These are phyloP conservation scores for Ceratocystis cubensis DNA, from an alignment of 2,329 filamentous ascomycete genomes.

Conservation along the genomic window DNA sequence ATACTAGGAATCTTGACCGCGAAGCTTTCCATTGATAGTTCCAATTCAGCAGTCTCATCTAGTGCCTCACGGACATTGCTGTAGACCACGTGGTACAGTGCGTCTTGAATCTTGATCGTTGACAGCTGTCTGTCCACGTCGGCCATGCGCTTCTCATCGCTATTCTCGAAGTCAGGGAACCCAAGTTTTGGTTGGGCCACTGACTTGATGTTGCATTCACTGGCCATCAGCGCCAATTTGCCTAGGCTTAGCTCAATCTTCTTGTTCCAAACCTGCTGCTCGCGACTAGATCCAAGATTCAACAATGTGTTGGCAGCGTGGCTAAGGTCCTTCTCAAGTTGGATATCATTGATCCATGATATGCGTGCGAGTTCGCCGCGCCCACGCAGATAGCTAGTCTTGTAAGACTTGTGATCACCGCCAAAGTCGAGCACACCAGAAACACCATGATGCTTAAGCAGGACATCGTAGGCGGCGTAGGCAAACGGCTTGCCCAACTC, in stretches of 20 bases:
- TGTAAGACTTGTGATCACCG: constrained; percentile 52
- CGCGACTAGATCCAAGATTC: constrained; percentile 54
- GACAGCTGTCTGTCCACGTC: constrained; percentile 52
- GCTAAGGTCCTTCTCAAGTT: constrained; percentile 60
- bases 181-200: constrained; percentile 25
- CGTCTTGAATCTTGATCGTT: constrained; percentile 67
- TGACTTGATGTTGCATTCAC: constrained; percentile 31
- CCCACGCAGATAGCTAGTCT: constrained; percentile 67
- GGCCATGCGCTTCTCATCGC: constrained; percentile 34
- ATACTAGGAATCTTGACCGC: constrained; percentile 43
- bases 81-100: constrained; percentile 57
- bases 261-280: constrained; percentile 80
- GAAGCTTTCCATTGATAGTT: constrained; percentile 62
- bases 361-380: constrained; percentile 62
- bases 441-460: constrained; percentile 55
- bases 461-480: constrained; percentile 65
- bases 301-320: constrained; percentile 61
- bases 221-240: constrained; percentile 66
- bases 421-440: constrained; percentile 58
- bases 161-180: constrained; percentile 22
- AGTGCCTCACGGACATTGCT: constrained; percentile 58
- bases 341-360: constrained; percentile 89
- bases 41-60: constrained; percentile 64
- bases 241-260: constrained; percentile 83
- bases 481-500: constrained; percentile 54